These are phyloP conservation scores for Eleusine coracana DNA, from an alignment of 176 grass and related monocot genomes.

Conservation along the genomic window DNA sequence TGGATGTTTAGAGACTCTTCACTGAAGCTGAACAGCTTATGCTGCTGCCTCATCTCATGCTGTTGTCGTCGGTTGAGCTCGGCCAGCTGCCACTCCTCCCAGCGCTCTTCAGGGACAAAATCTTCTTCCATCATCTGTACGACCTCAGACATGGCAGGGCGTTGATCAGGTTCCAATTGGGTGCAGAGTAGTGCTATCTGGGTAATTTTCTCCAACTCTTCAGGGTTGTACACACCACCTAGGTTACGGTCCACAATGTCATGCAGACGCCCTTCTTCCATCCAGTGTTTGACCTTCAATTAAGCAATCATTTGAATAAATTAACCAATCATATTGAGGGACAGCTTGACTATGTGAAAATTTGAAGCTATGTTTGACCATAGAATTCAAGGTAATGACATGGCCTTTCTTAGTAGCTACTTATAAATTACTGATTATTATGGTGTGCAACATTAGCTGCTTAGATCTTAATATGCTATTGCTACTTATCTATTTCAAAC, in stretches of 20 bases:
- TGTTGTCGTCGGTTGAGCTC: conserved; percentile 52
- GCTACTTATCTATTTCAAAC: not conserved
- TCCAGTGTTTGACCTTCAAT: conserved; percentile 62
- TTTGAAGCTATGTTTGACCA: not conserved
- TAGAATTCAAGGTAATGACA: not conserved
- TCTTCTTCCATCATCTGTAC: conserved; percentile 85
- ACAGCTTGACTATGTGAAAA: not conserved
- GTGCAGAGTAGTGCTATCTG: conserved; percentile 88
- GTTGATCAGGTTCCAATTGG: conserved; percentile 47
- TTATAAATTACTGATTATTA: conserved; percentile 29
- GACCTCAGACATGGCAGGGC: conserved; percentile 83
- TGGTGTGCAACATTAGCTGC: conserved; percentile 1
- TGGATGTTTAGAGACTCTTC: conserved; percentile 63
- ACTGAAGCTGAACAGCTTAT: conserved; percentile 53
- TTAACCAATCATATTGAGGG: not conserved
- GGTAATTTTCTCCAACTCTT: conserved; percentile 58
- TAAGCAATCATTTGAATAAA: conserved; percentile 23
- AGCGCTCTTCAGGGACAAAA: conserved; percentile 46
- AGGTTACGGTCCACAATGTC: conserved; percentile 66
- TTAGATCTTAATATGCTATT: conserved; percentile 6
- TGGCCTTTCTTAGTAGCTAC: not conserved
- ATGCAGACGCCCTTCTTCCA: conserved; percentile 50
- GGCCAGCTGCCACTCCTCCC: conserved; percentile 74
- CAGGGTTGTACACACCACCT: conserved; percentile 31
- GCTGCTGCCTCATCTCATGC: conserved; percentile 62